Base-by-base conservation (phyloP, 2,329 filamentous ascomycete genomes). In the Penicillium sp. region DNA sequence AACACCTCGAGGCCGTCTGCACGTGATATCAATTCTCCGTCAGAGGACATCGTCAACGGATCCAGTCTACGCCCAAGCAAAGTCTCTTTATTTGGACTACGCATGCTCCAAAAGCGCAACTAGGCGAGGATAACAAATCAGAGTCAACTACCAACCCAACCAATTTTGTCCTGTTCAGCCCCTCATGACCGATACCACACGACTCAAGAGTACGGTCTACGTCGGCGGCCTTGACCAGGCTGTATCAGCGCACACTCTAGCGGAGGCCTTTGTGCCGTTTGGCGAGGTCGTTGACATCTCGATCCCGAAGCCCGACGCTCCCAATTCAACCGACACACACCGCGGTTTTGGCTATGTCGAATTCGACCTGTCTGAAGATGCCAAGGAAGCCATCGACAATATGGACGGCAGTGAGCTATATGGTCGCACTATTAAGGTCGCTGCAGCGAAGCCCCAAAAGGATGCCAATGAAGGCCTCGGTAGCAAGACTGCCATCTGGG, bases 341-440 rank as follows among this genome's bases (percentile, higher is more conserved):
- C 76, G 89, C 35, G 92, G 93, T 1, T 98, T 96, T 64, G 92
- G 89, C 41, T 96, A 98, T 61, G 85, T 98, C 34, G 92, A 98
- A 60, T 98, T 85, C 58, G 88, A 95, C 55, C 77, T 87, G 40
- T 75, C 80, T 9, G 78, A 82, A 40, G 92, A 98, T 66, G 90
- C 89, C 17, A 82, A 82, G 57, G 90, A 96, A 66, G 92, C 92
- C 34, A 95, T 98, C 62, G 88, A 96, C 73, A 98, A 98, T 61
- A 96, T 98, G 90, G 87, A 98, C 61, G 88, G 95, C 62, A 84
- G 89, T 44, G 90, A 96, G 68, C 77, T 98, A 30, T 96, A 90
- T 61, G 93, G 92, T 8, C 79, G 86, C 42, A 82, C 92, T 10
- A 83, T 98, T 62, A 95, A 89, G 63, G 90, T 96, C 35, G 89